Percentiles rank a stretch among this genome's conserved stretches.
These are phyloP conservation scores for Camelina sativa DNA, from an alignment of 345 rosid genomes.

Conservation along the genomic window DNA sequence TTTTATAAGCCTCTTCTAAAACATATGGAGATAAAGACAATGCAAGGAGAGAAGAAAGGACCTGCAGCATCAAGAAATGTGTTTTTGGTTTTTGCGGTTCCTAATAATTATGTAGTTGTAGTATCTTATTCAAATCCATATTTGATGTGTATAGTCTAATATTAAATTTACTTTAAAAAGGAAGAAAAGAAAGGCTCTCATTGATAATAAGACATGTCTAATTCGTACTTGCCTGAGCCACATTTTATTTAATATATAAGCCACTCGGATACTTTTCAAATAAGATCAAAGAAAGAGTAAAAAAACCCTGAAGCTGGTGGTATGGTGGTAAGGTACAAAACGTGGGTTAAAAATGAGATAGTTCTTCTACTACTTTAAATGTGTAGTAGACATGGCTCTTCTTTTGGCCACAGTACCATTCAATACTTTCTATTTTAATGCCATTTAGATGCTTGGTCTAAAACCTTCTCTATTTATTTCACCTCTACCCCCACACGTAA, in stretches of 20 bases:
- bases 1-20: slow-evolving; percentile 55
- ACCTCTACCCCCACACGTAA: slow-evolving; percentile 31
- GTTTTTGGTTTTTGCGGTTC: slow-evolving; percentile 18
- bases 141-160: slow-evolving; percentile 31
- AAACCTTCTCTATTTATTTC: slow-evolving; percentile 29
- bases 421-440: slow-evolving; percentile 32
- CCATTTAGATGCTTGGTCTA: slow-evolving; percentile 22
- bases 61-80: neutral
- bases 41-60: slow-evolving; percentile 15
- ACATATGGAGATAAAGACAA: slow-evolving; percentile 12
- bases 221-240: neutral
- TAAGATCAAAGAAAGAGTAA: neutral
- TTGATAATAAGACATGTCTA: slow-evolving; percentile 2
- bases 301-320: neutral
- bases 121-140: slow-evolving; percentile 31
- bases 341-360: slow-evolving; percentile 22
- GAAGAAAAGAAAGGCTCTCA: slow-evolving; percentile 19
- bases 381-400: slow-evolving; percentile 35
- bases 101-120: slow-evolving; percentile 28
- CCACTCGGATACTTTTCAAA: neutral
- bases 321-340: neutral
- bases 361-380: neutral
- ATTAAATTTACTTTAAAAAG: slow-evolving; percentile 11
- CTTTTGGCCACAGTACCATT: slow-evolving; percentile 27
- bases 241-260: neutral